Base-by-base conservation (phyloP, 2,329 filamentous ascomycete species). In the Fusarium multiceps region DNA sequence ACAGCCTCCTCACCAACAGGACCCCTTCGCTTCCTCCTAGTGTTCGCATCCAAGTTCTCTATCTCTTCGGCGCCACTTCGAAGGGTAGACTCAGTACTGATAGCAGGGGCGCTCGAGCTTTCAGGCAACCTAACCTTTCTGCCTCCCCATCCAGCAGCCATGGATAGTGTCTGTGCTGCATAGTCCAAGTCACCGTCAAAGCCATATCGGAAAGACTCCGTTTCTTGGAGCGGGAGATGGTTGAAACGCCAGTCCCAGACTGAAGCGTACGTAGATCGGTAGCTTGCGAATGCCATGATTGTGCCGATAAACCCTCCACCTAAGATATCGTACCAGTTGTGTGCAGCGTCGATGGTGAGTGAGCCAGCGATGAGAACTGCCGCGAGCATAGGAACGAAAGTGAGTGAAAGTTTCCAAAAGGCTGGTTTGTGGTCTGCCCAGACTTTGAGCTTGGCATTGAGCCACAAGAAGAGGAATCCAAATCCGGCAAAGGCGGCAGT, bases 381-480 rank as follows among this genome's bases (percentile, higher is more conserved):
- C 3, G 83, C 87, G 0, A 92, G 82, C 3, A 92, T 77, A 0
- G 91, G 90, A 1, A 85, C 76, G 67, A 88, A 86, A 4, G 87
- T 81, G 12, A 84, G 82, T 6, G 87, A 80, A 6, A 92, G 79
- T 77, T 91, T 92, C 90, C 89, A 92, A 78, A 91, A 86, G 1
- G 87, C 83, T 0, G 90, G 86, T 62, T 90, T 88, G 75, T 90
- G 87, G 76, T 91, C 89, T 21, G 86, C 82, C 80, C 87, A 92
- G 53, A 92, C 85, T 80, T 92, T 92, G 41, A 93, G 81, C 80
- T 93, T 92, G 34, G 89, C 90, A 73, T 92, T 92, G 27, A 92
- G 82, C 80, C 91, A 93, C 13, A 92, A 81, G 69, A 85, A 89
- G 10, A 92, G 79, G 74, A 88, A 92, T 10, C 89, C 83, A 66